Conservation (phyloP, 306 rosid genomes). For the Calophaca sinica region DNA sequence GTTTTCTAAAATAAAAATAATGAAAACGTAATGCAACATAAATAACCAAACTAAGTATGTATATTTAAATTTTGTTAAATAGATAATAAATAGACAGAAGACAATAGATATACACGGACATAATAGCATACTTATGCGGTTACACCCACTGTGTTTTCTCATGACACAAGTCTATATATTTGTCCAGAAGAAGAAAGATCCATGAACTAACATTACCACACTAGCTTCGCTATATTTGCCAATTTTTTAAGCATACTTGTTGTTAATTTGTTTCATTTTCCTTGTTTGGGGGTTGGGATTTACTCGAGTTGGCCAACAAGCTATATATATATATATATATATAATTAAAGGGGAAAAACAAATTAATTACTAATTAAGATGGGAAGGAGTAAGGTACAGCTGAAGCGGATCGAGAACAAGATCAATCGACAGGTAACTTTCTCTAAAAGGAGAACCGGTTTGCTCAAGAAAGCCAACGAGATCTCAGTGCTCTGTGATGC, state of each 20-base stretch:
- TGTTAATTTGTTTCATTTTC: conserved; percentile 16
- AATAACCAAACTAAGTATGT: too few relatives aligned
- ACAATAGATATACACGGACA: too few relatives aligned
- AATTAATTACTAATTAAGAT: conserved; percentile 32
- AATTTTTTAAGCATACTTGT: conserved; percentile 26
- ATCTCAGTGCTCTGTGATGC: conserved; percentile 97
- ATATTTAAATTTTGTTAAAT: too few relatives aligned
- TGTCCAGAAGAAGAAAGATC: conserved; percentile 48
- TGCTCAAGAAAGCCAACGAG: conserved; percentile 90
- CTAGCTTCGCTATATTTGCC: conserved; percentile 37
- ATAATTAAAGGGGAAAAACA: neutral
- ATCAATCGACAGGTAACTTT: conserved; percentile 90
- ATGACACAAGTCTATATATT: conserved; percentile 41
- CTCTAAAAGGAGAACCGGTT: conserved; percentile 86
- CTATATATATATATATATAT: neutral
- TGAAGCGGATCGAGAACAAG: conserved; percentile 91
- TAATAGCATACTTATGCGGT: too few relatives aligned
- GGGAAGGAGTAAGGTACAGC: conserved; percentile 96
- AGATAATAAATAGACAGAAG: too few relatives aligned
- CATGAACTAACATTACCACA: conserved; percentile 30
- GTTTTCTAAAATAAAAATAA: too few relatives aligned
- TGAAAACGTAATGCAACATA: too few relatives aligned
- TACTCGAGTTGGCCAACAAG: conserved; percentile 3
- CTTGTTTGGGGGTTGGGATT: conserved; percentile 45
- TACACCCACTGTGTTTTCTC: conserved; percentile 43